These are phyloP conservation scores for Calocybe cyanea DNA, from an alignment of 768 basidiomycete genomes.

Conservation along the genomic window DNA sequence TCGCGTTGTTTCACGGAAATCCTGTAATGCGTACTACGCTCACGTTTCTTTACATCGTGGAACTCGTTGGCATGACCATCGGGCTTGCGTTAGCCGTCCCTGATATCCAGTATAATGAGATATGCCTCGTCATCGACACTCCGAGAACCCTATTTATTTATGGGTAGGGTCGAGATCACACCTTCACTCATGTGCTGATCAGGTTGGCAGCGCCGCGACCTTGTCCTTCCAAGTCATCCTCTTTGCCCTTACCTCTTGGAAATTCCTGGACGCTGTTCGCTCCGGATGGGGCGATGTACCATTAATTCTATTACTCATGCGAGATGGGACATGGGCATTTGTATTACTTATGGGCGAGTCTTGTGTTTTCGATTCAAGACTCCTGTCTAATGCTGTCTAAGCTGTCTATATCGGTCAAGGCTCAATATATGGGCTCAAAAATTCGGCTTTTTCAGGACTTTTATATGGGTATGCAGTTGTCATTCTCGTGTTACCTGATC, in stretches of 20 bases:
- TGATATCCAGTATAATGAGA: conserved; percentile 27
- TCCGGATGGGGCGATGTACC: conserved; percentile 39
- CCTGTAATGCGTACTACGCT: conserved; percentile 23
- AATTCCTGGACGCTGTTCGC: conserved; percentile 29
- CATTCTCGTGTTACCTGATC: neutral
- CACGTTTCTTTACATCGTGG: conserved; percentile 21
- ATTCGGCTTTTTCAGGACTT: conserved; percentile 24
- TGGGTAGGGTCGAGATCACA: conserved; percentile 20
- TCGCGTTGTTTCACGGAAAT: conserved; percentile 37
- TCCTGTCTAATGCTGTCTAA: conserved; percentile 8
- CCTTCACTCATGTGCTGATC: neutral
- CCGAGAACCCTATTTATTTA: conserved; percentile 28
- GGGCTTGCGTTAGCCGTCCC: conserved; percentile 27
- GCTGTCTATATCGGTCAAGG: conserved; percentile 25
- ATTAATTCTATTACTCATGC: conserved; percentile 34
- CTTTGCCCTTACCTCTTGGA: conserved; percentile 33
- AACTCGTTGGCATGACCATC: conserved; percentile 27
- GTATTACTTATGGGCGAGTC: conserved; percentile 33
- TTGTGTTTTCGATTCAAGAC: neutral
- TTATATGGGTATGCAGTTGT: conserved; percentile 25
- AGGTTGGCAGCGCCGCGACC: conserved; percentile 21
- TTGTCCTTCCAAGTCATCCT: conserved; percentile 35
- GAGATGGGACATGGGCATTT: conserved; percentile 45
- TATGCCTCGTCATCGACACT: conserved; percentile 26
- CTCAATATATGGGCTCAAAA: conserved; percentile 20